Conservation (phyloP, 768 basidiomycete species). For the Lactarius indigo region DNA sequence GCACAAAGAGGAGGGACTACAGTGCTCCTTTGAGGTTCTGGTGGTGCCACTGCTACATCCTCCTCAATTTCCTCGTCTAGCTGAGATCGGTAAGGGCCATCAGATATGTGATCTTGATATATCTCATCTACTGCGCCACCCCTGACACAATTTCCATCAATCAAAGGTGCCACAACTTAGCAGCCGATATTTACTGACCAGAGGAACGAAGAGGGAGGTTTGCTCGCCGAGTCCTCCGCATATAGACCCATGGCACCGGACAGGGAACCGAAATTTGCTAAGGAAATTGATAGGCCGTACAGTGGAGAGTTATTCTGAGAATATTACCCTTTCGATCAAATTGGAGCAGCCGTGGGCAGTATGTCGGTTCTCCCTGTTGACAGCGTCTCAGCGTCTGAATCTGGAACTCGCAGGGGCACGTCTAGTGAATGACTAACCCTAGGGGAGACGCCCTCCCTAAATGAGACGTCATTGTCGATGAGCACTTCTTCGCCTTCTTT, state of each 20-base stretch:
- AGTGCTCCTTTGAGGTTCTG: background rate
- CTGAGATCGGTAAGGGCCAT: slow-evolving; percentile 52
- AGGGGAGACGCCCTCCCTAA: slow-evolving; percentile 53
- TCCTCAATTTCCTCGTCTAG: slow-evolving; percentile 34
- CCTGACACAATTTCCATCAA: slow-evolving; percentile 36
- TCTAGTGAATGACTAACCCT: slow-evolving; percentile 39
- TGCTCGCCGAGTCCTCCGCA: slow-evolving; percentile 31
- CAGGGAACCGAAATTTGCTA: slow-evolving; percentile 67
- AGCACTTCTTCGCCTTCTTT: slow-evolving; percentile 33
- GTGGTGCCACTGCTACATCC: slow-evolving; percentile 12
- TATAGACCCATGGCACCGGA: slow-evolving; percentile 41
- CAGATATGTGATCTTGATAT: slow-evolving; percentile 49
- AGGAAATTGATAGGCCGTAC: background rate
- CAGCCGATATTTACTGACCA: slow-evolving; percentile 14
- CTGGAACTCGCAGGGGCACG: slow-evolving; percentile 14
- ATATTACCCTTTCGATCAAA: slow-evolving; percentile 66
- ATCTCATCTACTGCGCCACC: slow-evolving; percentile 46
- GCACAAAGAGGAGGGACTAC: slow-evolving; percentile 12
- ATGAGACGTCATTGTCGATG: slow-evolving; percentile 57
- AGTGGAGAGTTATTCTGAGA: background rate
- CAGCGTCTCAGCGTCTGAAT: background rate
- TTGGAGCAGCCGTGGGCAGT: slow-evolving; percentile 60
- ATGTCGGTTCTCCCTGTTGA: slow-evolving; percentile 43
- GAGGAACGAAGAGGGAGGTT: background rate
- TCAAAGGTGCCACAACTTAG: background rate